Percentiles rank a stretch among this genome's conserved stretches.
phyloP scores from a whole-genome alignment of 2,329 filamentous ascomycete species.

The Fusarium nematophilum region DNA sequence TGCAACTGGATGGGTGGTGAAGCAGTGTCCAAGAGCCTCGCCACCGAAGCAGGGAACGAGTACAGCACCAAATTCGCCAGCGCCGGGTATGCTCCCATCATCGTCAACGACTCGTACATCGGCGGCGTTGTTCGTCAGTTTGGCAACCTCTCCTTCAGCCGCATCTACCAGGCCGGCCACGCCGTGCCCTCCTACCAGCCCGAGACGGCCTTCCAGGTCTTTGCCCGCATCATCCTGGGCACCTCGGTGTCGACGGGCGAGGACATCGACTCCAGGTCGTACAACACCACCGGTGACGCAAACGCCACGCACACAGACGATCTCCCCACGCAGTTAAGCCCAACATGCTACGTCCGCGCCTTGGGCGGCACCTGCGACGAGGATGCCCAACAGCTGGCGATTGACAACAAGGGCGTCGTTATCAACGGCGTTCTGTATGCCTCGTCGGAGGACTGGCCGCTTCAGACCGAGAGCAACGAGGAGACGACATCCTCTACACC shows the following conservation, averaged over 20 bases:
- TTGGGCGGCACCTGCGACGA: slow-evolving; percentile 63
- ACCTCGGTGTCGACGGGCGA: slow-evolving; percentile 67
- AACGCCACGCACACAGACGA: slow-evolving; percentile 68
- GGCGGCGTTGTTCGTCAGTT: slow-evolving; percentile 81
- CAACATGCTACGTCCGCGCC: slow-evolving; percentile 71
- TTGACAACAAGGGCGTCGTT: slow-evolving; percentile 64
- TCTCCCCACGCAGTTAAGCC: slow-evolving; percentile 58
- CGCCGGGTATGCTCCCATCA: slow-evolving; percentile 79
- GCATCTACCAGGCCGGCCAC: slow-evolving; percentile 75
- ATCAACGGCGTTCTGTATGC: slow-evolving; percentile 69
- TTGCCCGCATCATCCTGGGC: slow-evolving; percentile 68
- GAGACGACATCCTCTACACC: slow-evolving; percentile 38
- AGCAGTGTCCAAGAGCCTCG: slow-evolving; percentile 73
- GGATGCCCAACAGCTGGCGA: slow-evolving; percentile 59
- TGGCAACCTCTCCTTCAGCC: slow-evolving; percentile 77
- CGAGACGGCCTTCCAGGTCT: slow-evolving; percentile 68
- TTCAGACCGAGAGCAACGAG: slow-evolving; percentile 44
- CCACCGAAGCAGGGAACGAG: slow-evolving; percentile 57
- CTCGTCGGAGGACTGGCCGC: slow-evolving; percentile 55
- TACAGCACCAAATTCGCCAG: slow-evolving; percentile 68
- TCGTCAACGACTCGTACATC: slow-evolving; percentile 74
- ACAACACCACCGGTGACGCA: slow-evolving; percentile 66
- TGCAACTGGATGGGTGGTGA: slow-evolving; percentile 81
- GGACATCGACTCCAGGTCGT: slow-evolving; percentile 61
- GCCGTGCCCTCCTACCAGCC: slow-evolving; percentile 72